Evolutionary conservation across 306 rosid genomes (phyloP), one percentile per base, ranked within the genome.

Genomic region (Sophora flavescens): DNA sequence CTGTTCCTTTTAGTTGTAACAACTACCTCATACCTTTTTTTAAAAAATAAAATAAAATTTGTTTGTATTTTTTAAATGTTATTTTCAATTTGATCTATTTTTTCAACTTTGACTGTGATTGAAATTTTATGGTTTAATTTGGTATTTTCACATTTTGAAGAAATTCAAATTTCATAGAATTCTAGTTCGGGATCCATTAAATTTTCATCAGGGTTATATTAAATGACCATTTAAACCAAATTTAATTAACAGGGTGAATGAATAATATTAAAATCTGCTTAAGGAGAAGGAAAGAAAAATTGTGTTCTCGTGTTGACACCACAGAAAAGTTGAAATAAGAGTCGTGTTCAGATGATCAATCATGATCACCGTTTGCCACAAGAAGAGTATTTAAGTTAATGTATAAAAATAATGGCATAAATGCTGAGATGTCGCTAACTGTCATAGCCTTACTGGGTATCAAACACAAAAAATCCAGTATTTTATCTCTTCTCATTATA

Each of bases 361-460:
- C 79, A 53, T 79, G 2, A 71, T 71, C 83, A 28, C 47, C 38
- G 18, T 39, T 62, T 61, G 64, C 3, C 44, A 13, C 9, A 9
- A 33, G 18, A 9, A 33, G 18, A 15, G 16, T 26, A 73, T n/a
- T 14, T 14, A 3, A 30, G 3, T 35, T 6, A 3, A 12, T 45
- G 52, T 45, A 45, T 45, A 22, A 66, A 13, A 45, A 47, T 75
- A 48, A 50, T 44, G 58, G 48, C 5, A 61, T 5, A 50, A 41
- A 41, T 26, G 78, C 45, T 33, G 17, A 4, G 45, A 32, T 57
- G 63, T 65, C 26, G 14, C 68, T 41, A 42, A 35, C 52, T 39
- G 67, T 79, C 53, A 7, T 4, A 35, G 10, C 32, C 17, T 38
- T 32, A 71, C 41, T 63, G 81, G 76, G 8, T 17, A 67, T 14